Evolutionary conservation across 1,139 yeast species (phyloP), one percentile per base, ranked within the genome.

Genomic region (Candida glucosophila): DNA sequence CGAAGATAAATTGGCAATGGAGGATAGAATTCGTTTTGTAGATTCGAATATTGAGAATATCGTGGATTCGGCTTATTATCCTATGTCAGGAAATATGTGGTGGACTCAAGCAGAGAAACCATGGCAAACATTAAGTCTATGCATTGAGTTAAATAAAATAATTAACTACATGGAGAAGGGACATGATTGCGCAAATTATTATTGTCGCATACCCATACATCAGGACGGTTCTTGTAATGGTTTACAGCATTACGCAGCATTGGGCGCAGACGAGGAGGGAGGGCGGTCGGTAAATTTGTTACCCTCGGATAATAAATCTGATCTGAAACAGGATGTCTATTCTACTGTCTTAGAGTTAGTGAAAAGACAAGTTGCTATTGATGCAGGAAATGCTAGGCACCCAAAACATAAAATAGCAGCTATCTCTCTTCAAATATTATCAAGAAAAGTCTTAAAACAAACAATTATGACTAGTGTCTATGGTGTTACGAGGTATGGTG

Each of bases 151-250:
- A 4, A 21, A 26, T 1, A 30, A 34, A 4, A 46, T 60, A 1
- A 33, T 46, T 22, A 24, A 39, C 6, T 49, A 28, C 28, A 19
- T 15, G 6, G 36, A 39, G 2, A 24, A 30, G 2, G 46, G 48
- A 3, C 43, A 41, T 2, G 25, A 33, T 1, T 28, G 52, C 3
- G 41, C 44, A 15, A 35, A 48, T 1, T 64, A 43, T 30, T 27
- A 29, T n/a, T 46, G 57, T 20, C 42, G 67, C 15, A 43, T 61
- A 9, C 65, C 69, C 1, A 47, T 64, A 5, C 67, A 61, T 29
- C 64, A 56, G 33, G 71, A 64, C 36, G 71, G 71, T 1, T 57
- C 69, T 1, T 64, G 71, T 32, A 64, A 64, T 37, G 71, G 71
- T 3, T 46, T 64, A 14, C 71, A 64, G 36, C 71, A 64, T 36